A percentile compares a stretch with the other conserved stretches of the same genome.
phyloP scores from a whole-genome alignment of 2,329 filamentous ascomycete genomes.

The Chaetomium olivaceum region DNA sequence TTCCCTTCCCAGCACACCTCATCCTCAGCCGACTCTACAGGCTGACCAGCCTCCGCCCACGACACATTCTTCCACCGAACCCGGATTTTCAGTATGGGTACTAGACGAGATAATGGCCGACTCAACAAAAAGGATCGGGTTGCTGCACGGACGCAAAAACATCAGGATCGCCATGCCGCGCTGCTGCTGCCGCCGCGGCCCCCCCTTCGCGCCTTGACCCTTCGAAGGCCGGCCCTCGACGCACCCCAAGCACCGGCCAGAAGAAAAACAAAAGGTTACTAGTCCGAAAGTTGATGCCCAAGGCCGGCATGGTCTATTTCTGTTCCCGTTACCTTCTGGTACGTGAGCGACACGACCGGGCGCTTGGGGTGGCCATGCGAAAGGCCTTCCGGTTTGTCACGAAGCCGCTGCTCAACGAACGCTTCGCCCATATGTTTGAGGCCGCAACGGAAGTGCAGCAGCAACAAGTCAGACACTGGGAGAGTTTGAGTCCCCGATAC shows the following conservation, averaged over 20 bases:
- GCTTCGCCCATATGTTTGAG: background rate
- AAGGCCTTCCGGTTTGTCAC: background rate
- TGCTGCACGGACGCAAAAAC: background rate
- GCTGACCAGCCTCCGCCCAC: background rate
- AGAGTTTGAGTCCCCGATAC: background rate
- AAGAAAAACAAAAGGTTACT: background rate
- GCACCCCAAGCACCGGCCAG: background rate
- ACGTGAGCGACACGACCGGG: background rate
- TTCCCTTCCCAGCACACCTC: no score
- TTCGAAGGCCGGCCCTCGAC: background rate
- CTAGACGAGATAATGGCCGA: background rate
- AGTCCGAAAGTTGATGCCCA: background rate
- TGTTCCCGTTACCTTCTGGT: background rate
- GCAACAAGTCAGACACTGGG: background rate
- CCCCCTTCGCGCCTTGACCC: background rate
- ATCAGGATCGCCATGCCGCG: background rate
- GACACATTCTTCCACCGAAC: no score
- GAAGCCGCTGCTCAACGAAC: background rate
- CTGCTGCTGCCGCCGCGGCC: no score
- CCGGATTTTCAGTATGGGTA: background rate
- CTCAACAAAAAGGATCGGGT: background rate
- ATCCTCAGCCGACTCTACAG: background rate
- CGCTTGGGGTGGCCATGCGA: background rate
- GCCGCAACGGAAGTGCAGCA: background rate
- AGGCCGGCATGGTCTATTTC: background rate